Evolutionary conservation across 148 eudicot species (phyloP), one percentile per base, ranked within the genome.

Genomic region (Cornus kousa): DNA sequence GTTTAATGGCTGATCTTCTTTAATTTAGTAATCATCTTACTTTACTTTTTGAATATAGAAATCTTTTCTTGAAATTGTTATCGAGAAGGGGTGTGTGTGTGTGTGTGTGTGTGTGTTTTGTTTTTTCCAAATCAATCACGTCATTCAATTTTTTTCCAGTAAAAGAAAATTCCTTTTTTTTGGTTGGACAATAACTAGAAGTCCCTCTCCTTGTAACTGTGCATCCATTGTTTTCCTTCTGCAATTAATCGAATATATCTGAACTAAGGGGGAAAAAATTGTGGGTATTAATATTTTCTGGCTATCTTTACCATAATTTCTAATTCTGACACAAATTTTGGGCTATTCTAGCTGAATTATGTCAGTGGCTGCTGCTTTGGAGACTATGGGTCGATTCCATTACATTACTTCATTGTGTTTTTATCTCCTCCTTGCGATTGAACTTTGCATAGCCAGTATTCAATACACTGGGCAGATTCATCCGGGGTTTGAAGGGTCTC

Each of bases 401-500:
- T 68, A 9, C 9, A 37, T 80, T 17, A 68, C 55, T 28, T 43
- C 68, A 59, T 80, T 80, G 68, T 68, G 67, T 57, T 67, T 74
- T 28, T 79, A 17, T 57, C 48, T 62, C 60, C 74, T 74, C 60
- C 78, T 74, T 67, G 39, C 33, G 53, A 69, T 67, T 31, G 68
- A 74, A 3, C 24, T 57, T 24, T 74, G 78, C 59, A 16, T 37
- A 33, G 82, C 82, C 39, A 7, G 78, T 13, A 8, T 74, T 31
- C 73, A 37, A 40, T 40, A 35, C 68, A 9, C 55, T 74, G 82
- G 78, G 31, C 40, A 74, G 60, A 80, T 80, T 55, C 67, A 68
- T 73, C 80, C 84, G 10, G 79, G 80, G 31, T 74, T 77, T 32
- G 71, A 77, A 77, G 78, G 78, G 69, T 73, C 85, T 48, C 82